Evolutionary conservation across 768 basidiomycete genomes (phyloP), one percentile per base, ranked within the genome.

Genomic region (Leccinum sublutescens): DNA sequence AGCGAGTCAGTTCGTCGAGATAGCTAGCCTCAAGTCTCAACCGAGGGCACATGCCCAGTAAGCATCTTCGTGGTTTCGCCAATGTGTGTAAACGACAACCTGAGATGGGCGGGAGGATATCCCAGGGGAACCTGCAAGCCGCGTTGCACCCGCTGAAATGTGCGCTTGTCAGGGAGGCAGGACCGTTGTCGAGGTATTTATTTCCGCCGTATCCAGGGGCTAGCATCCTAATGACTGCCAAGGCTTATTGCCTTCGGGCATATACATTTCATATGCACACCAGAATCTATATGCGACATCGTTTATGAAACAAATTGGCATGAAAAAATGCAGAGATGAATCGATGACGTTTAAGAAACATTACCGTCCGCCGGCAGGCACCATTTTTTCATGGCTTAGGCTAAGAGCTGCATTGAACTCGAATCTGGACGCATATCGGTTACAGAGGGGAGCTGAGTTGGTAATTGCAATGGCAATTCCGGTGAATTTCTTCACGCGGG

Each of bases 401-500:
- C 33, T 12, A 12, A 34, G 33, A 34, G 33, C 12, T 34, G 33
- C 17, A 23, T 17, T 17, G 2, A 12, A 12, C 0, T 51, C 19
- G n/a, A 51, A 21, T 14, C 27, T 45, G 49, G 7, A 27, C 17
- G 19, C 50, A 79, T 79, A 74, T 80, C 78, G 38, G 76, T 69
- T 25, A 79, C 80, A 21, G 71, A 62, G 29, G 83, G 81, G 23
- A 83, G 67, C 15, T 76, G 75, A 33, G 71, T 1, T 82, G 0
- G 79, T 77, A 19, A 85, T 69, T 3, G 71, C 79, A 56, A 84
- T 0, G 70, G 29, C 74, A 75, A 52, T 76, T 72, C 54, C 79
- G 75, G 52, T 76, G 73, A 12, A 33, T 19, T n/a, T 51, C 31
- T 12, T 33, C 29, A 33, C 9, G n/a, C 1, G 11, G n/a, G 27